Conservation (phyloP, 2,329 filamentous ascomycete species). For the Beauveria rudraprayagi region DNA sequence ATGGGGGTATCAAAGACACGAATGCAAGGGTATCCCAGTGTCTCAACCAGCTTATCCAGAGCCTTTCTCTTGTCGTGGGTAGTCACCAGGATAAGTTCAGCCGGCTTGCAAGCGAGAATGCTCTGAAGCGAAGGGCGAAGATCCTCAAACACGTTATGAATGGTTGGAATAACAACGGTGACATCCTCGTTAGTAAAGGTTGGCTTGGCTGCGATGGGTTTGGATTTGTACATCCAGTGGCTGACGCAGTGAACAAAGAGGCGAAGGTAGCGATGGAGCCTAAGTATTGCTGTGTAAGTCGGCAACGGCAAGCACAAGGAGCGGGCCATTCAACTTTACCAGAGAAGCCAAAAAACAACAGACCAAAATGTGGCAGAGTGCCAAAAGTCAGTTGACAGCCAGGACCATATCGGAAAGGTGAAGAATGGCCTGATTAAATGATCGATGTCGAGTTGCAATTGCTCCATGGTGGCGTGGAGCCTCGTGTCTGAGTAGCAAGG, state of each 20-base stretch:
- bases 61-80: conserved; percentile 69
- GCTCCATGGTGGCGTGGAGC: background rate
- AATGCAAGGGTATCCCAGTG: conserved; percentile 53
- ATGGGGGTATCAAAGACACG: conserved; percentile 70
- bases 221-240: conserved; percentile 81
- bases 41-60: conserved; percentile 58
- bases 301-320: background rate
- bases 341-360: conserved; percentile 29
- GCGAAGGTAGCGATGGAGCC: conserved; percentile 81
- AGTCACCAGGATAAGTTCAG: conserved; percentile 76
- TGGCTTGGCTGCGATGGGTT: conserved; percentile 74
- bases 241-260: conserved; percentile 77
- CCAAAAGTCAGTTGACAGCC: conserved; percentile 27
- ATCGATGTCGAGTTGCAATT: background rate
- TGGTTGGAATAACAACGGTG: conserved; percentile 88
- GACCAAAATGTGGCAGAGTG: conserved; percentile 40
- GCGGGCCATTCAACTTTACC: conserved; percentile 31
- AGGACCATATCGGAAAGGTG: conserved; percentile 13
- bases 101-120: conserved; percentile 61
- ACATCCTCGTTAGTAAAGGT: conserved; percentile 74
- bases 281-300: conserved; percentile 28
- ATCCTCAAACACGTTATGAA: conserved; percentile 79
- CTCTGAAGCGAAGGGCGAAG: conserved; percentile 73
- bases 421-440: background rate
- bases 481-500: background rate